Percentiles rank a stretch among this genome's conserved stretches.
These are phyloP conservation scores for Skeletonema marinoi DNA, from an alignment of 108 stramenopile genomes.

Conservation along the genomic window DNA sequence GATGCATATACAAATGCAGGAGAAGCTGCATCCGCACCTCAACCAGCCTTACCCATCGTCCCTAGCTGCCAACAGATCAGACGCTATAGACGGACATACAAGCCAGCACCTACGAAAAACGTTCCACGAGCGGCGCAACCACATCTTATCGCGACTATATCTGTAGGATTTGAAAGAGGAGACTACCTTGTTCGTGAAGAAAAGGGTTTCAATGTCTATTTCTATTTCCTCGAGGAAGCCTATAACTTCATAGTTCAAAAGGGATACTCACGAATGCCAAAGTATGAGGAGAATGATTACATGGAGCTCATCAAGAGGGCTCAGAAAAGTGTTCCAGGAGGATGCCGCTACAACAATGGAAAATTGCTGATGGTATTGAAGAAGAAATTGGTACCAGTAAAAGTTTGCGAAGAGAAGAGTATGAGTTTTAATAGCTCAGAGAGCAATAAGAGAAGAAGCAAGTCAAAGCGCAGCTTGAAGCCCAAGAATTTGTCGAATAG, in stretches of 20 bases:
- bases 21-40: neutral
- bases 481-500: conserved; percentile 6
- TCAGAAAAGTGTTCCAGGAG: conserved; percentile 77
- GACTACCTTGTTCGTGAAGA: conserved; percentile 85
- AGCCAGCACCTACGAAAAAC: neutral
- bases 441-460: neutral
- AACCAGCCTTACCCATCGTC: neutral
- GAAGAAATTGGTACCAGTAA: conserved; percentile 26
- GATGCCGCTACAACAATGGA: conserved; percentile 82
- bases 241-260: conserved; percentile 86
- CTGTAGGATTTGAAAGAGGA: conserved; percentile 83
- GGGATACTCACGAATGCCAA: conserved; percentile 77
- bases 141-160: conserved; percentile 69
- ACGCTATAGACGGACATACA: neutral
- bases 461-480: neutral
- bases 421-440: neutral
- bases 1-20: neutral
- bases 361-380: conserved; percentile 78
- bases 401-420: conserved; percentile 13
- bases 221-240: conserved; percentile 85
- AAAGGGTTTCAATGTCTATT: conserved; percentile 81
- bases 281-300: conserved; percentile 79
- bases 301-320: conserved; percentile 76
- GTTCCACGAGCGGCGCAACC: conserved; percentile 12
- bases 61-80: neutral